Conservation (phyloP, 1,284 basidiomycete genomes). For the Leucoagaricus sp. region DNA sequence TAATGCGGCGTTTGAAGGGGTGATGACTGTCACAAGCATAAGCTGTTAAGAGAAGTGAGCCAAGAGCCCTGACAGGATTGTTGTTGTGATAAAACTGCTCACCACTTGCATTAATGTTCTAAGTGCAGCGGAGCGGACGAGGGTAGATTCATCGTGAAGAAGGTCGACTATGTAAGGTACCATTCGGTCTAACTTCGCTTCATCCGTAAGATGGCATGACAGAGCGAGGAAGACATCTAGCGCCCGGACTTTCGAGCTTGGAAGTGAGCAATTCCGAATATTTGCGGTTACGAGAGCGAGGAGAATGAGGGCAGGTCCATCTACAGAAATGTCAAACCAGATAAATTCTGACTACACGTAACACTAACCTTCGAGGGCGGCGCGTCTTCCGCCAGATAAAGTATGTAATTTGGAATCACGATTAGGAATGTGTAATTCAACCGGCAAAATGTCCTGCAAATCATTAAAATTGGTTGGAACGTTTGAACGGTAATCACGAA, state of each 20-base stretch:
- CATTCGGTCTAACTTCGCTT: slow-evolving; percentile 93
- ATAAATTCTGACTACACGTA: not conserved
- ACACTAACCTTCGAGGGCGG: slow-evolving; percentile 61
- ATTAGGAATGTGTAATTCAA: slow-evolving; percentile 75
- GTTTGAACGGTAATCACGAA: slow-evolving; percentile 28
- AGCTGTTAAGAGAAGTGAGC: slow-evolving; percentile 48
- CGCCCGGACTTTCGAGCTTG: slow-evolving; percentile 85
- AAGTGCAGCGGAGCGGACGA: slow-evolving; percentile 80
- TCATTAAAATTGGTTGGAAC: slow-evolving; percentile 4
- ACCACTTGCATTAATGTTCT: slow-evolving; percentile 86
- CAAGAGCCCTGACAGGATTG: too few relatives aligned
- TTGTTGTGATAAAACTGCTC: slow-evolving; percentile 32
- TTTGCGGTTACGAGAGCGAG: slow-evolving; percentile 89
- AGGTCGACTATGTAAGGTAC: slow-evolving; percentile 91
- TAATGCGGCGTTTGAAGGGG: slow-evolving; percentile 84
- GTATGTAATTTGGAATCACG: slow-evolving; percentile 55
- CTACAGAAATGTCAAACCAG: slow-evolving; percentile 20
- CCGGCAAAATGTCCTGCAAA: slow-evolving; percentile 71
- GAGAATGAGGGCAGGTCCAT: slow-evolving; percentile 43
- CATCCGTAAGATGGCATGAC: slow-evolving; percentile 84
- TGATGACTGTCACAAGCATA: slow-evolving; percentile 84
- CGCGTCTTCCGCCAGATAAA: slow-evolving; percentile 44
- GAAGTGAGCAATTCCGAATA: slow-evolving; percentile 85
- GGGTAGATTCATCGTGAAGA: slow-evolving; percentile 81
- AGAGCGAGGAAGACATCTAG: slow-evolving; percentile 89